Evolutionary conservation across 1,284 basidiomycete species (phyloP), one percentile per base, ranked within the genome.

Genomic region (Volvariella volvacea): DNA sequence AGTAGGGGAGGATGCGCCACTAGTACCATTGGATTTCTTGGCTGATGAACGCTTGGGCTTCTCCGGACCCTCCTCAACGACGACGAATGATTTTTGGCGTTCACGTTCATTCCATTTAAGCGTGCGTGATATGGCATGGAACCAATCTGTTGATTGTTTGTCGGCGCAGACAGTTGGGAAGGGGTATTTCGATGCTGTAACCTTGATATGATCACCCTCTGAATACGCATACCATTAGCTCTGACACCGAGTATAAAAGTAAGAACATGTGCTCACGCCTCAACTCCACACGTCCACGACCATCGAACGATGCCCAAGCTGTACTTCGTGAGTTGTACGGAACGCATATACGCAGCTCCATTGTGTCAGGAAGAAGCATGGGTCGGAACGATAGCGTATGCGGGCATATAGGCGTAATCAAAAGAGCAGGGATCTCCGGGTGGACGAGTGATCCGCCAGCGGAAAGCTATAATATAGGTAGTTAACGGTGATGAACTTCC

Each of bases 181-280:
- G 3, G 96, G 96, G 63, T 94, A 99, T 59, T 88, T 92, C 3
- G 94, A 98, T 0, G 96, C 96, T 0, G 90, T 95, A 48, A 99
- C 87, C 68, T 96, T 99, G 71, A 99, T 98, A 62, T 99, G 96
- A 61, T 99, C 96, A 38, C 96, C 96, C 80, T 98, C 92, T 94
- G 10, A 32, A 42, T 47, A 42, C 21, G 48, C 40, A 28, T 33
- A 22, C 42, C 32, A 49, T 43, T 39, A 22, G 41, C 20, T 12
- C 44, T 12, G 20, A 19, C 7, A 22, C 32, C 25, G 10, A 16
- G 34, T 16, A 39, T 28, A 20, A 14, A 12, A 12, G 25, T 28
- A 31, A 38, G 38, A 47, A 49, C 22, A 17, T 19, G 10, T n/a
- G 74, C 88, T 60, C 57, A 92, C 92, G 93, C 66, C 88, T 89